Conservation (phyloP, 257 asterid genomes). For the Orobanche coerulescens region DNA sequence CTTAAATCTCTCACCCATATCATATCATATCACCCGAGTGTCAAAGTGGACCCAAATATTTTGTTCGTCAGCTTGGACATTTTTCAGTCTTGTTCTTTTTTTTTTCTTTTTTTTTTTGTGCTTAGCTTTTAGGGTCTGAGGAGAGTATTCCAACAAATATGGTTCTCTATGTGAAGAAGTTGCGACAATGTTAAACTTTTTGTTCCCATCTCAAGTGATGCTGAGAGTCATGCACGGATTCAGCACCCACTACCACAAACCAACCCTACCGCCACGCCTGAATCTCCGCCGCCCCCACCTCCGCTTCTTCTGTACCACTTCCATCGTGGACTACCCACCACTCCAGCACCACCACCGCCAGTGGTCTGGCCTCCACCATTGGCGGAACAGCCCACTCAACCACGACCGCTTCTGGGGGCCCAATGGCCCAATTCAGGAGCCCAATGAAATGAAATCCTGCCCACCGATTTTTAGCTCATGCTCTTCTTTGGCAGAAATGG, state of each 20-base stretch:
- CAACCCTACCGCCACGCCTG: slow-evolving; percentile 12
- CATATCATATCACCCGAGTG: no score
- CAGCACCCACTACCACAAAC: slow-evolving; percentile 15
- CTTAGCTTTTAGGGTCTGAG: no score
- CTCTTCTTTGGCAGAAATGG: slow-evolving; percentile 75
- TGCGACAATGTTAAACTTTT: no score
- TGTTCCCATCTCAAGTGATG: no score
- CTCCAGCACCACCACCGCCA: slow-evolving; percentile 39
- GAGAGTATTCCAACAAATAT: no score
- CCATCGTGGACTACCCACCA: slow-evolving; percentile 36
- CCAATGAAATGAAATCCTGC: slow-evolving; percentile 4
- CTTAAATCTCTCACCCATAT: no score
- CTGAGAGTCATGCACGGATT: slow-evolving; percentile 10
- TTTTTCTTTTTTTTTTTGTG: no score
- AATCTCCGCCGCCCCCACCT: slow-evolving; percentile 12
- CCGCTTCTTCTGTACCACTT: slow-evolving; percentile 24
- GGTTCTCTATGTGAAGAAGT: no score
- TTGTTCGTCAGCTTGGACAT: no score
- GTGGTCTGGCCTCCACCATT: slow-evolving; percentile 73
- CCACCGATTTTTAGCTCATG: slow-evolving; percentile 25
- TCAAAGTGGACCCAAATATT: no score
- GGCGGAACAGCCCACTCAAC: slow-evolving; percentile 66
- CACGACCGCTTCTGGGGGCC: slow-evolving; percentile 68
- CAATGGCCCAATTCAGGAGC: slow-evolving; percentile 43
- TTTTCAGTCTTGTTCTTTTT: no score